phyloP scores from a whole-genome alignment of 805 yeast genomes.

The Sungouiella blattae region DNA sequence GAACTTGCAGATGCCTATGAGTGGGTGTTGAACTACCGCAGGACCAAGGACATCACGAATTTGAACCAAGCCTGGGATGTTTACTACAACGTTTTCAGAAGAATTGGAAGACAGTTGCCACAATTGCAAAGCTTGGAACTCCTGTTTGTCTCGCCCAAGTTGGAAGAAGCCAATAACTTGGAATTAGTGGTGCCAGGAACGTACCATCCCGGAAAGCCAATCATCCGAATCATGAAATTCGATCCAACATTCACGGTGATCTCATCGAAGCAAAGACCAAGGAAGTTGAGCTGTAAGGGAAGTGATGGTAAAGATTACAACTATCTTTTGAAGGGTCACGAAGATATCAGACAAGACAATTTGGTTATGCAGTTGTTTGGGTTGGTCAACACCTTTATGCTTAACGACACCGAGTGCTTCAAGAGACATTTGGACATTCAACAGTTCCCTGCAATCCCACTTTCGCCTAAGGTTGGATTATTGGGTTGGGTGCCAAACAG shows the following conservation, averaged over 20 bases:
- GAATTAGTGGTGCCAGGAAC: conserved; percentile 94
- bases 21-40: conserved; percentile 83
- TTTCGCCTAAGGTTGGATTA: conserved; percentile 95
- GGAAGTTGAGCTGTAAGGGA: conserved; percentile 75
- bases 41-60: conserved; percentile 82
- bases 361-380: conserved; percentile 98
- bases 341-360: conserved; percentile 95
- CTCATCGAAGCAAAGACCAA: conserved; percentile 93
- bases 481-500: conserved; percentile 97
- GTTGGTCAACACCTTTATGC: conserved; percentile 82
- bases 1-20: conserved; percentile 90
- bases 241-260: conserved; percentile 85
- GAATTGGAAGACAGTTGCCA: conserved; percentile 85
- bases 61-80: conserved; percentile 98
- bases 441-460: conserved; percentile 87
- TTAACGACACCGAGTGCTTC: conserved; percentile 92
- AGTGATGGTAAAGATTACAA: conserved; percentile 90
- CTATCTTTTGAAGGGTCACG: conserved; percentile 88
- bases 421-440: conserved; percentile 93
- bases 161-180: conserved; percentile 71
- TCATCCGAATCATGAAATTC: conserved; percentile 67
- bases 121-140: conserved; percentile 82
- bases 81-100: conserved; percentile 87
- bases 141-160: conserved; percentile 90
- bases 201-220: conserved; percentile 78